A percentile compares a stretch with the other conserved stretches of the same genome.
Conservation (phyloP, 1,284 basidiomycete genomes). For the Bjerkandera adusta region DNA sequence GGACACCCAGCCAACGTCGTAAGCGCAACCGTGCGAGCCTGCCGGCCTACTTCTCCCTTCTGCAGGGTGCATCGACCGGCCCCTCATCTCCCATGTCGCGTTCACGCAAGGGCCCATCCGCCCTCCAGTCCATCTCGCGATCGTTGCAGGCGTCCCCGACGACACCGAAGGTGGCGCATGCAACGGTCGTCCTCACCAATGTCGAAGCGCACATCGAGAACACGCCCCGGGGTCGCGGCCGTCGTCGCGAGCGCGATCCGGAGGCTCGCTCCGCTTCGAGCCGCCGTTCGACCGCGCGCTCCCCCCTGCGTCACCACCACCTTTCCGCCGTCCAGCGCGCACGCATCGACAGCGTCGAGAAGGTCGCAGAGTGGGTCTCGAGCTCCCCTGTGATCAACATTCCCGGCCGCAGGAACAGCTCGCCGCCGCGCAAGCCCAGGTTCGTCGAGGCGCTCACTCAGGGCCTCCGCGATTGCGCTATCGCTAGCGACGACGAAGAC, state of each 20-base stretch:
- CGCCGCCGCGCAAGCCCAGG: slow-evolving; percentile 24
- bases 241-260: slow-evolving; percentile 23
- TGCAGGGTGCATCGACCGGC: slow-evolving; percentile 49
- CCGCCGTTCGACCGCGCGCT: slow-evolving; percentile 28
- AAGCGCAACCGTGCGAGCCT: slow-evolving; percentile 69
- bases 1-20: slow-evolving; percentile 45
- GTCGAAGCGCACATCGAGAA: slow-evolving; percentile 21
- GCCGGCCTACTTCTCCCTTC: slow-evolving; percentile 73
- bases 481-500: slow-evolving; percentile 18
- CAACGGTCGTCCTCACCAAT: slow-evolving; percentile 27
- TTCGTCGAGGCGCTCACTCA: slow-evolving; percentile 16
- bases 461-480: slow-evolving; percentile 20
- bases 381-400: slow-evolving; percentile 26
- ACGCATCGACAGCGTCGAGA: slow-evolving; percentile 33
- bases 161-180: slow-evolving; percentile 31
- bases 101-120: slow-evolving; percentile 27
- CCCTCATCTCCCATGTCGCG: slow-evolving; percentile 47
- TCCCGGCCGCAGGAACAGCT: slow-evolving; percentile 26
- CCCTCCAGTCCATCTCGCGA: slow-evolving; percentile 40
- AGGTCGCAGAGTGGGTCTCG: slow-evolving; percentile 33
- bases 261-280: slow-evolving; percentile 27
- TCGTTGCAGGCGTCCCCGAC: slow-evolving; percentile 31
- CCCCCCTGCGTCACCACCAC: slow-evolving; percentile 26
- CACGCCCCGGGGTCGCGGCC: slow-evolving; percentile 27
- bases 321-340: slow-evolving; percentile 19